These are phyloP conservation scores for Auricularia sp. DNA, from an alignment of 768 basidiomycete species.

Conservation along the genomic window DNA sequence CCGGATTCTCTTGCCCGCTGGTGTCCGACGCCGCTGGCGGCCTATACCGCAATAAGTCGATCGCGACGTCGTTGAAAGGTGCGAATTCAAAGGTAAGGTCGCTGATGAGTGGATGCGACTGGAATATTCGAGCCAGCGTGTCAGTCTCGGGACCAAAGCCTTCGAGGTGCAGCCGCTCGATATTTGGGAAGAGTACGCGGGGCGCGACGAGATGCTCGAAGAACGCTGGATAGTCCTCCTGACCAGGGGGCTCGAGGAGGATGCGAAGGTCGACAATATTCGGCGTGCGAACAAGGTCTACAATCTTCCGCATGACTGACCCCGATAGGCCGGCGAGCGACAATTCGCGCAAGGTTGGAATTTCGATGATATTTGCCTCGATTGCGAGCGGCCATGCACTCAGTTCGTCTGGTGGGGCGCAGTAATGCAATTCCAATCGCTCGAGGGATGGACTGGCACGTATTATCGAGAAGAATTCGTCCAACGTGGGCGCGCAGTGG, in stretches of 20 bases:
- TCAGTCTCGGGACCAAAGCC: slow-evolving; percentile 1
- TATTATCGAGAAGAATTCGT: neutral
- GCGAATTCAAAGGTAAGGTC: slow-evolving; percentile 44
- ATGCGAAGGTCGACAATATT: slow-evolving; percentile 26
- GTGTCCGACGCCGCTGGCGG: neutral
- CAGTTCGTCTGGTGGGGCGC: slow-evolving; percentile 15
- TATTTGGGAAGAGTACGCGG: neutral
- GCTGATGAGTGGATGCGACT: slow-evolving; percentile 38
- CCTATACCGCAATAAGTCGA: slow-evolving; percentile 25
- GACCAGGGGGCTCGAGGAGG: slow-evolving; percentile 45
- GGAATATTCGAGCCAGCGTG: slow-evolving; percentile 37
- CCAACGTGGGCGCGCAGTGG: neutral
- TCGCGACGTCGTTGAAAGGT: slow-evolving; percentile 27
- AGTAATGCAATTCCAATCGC: neutral
- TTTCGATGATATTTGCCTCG: slow-evolving; percentile 19
- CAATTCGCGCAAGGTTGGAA: slow-evolving; percentile 17
- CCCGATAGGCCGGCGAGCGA: slow-evolving; percentile 24
- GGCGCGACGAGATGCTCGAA: neutral
- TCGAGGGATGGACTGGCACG: neutral
- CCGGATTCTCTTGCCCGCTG: neutral
- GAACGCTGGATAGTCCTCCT: slow-evolving; percentile 41
- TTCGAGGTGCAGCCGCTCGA: neutral
- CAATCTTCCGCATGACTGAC: slow-evolving; percentile 21
- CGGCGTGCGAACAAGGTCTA: slow-evolving; percentile 24
- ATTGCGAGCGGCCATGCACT: slow-evolving; percentile 21